A percentile compares a stretch with the other conserved stretches of the same genome.
phyloP scores from a whole-genome alignment of 768 basidiomycete species.

The Tricholomella constricta region DNA sequence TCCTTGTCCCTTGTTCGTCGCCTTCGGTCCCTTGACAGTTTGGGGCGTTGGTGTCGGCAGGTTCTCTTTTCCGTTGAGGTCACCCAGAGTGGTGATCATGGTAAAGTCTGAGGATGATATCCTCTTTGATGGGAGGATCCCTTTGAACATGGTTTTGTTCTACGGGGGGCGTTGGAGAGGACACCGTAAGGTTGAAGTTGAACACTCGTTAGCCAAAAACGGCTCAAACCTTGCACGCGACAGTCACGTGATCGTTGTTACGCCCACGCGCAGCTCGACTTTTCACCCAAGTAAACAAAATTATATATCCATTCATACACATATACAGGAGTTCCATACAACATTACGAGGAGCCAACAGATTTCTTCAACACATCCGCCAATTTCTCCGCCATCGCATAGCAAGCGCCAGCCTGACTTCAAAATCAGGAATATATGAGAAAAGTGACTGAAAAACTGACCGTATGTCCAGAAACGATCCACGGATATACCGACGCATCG shows the following conservation, averaged over 20 bases:
- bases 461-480: constrained; percentile 44
- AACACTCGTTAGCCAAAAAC: constrained; percentile 11
- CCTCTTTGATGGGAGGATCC: constrained; percentile 72
- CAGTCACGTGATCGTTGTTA: constrained; percentile 10
- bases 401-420: constrained; percentile 14
- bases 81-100: constrained; percentile 61
- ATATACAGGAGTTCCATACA: too few relatives aligned
- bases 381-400: constrained; percentile 18
- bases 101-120: constrained; percentile 70
- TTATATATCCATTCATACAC: too few relatives aligned
- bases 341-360: not conserved
- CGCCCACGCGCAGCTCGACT: too few relatives aligned
- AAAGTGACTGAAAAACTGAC: constrained; percentile 20
- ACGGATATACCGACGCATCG: constrained; percentile 43
- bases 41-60: constrained; percentile 30
- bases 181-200: constrained; percentile 16
- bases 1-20: constrained; percentile 32
- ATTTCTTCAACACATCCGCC: constrained; percentile 14
- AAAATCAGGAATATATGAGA: not conserved
- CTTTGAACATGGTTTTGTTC: constrained; percentile 69
- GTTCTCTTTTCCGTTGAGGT: constrained; percentile 71
- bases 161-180: constrained; percentile 10
- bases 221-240: constrained; percentile 9
- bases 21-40: constrained; percentile 16
- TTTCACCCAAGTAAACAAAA: too few relatives aligned